A percentile compares a stretch with the other conserved stretches of the same genome.
These are phyloP conservation scores for Apiospora saccharicola DNA, from an alignment of 2,329 filamentous ascomycete species.

Conservation along the genomic window DNA sequence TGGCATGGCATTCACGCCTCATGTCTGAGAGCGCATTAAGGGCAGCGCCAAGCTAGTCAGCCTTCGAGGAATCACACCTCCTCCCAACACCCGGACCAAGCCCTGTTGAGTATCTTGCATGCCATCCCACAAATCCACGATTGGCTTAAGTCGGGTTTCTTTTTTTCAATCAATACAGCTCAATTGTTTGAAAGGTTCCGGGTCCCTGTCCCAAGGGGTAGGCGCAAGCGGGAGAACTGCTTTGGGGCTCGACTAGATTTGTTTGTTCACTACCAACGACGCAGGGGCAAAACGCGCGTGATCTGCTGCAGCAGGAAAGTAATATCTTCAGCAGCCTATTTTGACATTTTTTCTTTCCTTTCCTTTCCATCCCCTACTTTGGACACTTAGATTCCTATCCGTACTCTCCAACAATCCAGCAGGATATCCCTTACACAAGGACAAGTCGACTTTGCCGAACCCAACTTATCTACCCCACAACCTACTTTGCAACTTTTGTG, in stretches of 20 bases:
- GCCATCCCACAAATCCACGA: neutral
- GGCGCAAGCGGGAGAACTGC: neutral
- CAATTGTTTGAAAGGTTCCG: neutral
- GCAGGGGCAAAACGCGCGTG: neutral
- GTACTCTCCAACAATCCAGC: neutral
- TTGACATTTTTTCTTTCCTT: no score
- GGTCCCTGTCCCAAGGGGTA: neutral
- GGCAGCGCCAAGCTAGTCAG: slow-evolving; percentile 3
- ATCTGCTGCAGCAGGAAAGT: neutral
- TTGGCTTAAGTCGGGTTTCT: neutral
- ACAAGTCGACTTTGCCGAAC: neutral
- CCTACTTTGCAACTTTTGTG: slow-evolving; percentile 8
- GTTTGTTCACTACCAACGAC: neutral
- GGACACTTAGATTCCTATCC: neutral
- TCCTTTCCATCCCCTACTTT: neutral
- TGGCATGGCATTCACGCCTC: neutral
- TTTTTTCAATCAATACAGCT: neutral
- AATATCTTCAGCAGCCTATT: slow-evolving; percentile 15
- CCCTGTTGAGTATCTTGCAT: slow-evolving; percentile 9
- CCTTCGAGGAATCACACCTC: slow-evolving; percentile 6
- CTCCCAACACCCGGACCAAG: neutral
- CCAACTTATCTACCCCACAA: neutral
- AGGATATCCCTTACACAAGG: neutral
- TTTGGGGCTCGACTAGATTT: neutral
- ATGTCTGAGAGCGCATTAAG: slow-evolving; percentile 4